Base-by-base conservation (phyloP, 2,329 filamentous ascomycete genomes). In the Daldinia sp. region DNA sequence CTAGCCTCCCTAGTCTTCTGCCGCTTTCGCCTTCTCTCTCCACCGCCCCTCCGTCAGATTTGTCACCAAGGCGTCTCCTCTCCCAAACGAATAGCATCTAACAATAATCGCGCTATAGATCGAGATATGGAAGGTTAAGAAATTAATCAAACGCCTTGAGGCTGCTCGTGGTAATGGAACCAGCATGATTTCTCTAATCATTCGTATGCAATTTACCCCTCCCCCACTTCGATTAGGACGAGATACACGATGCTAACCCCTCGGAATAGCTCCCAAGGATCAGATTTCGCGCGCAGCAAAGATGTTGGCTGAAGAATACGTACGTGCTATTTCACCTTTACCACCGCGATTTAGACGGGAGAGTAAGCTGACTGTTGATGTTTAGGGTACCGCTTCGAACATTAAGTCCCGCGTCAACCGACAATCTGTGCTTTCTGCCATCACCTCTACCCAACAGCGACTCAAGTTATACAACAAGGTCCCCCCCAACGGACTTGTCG, bases 301-400 rank as follows among this genome's bases (percentile, higher is more conserved):
- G 87, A 99, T 99, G 95, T 91, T 99, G 90, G 96, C 96, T 84
- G 95, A 99, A 97, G 94, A 97, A 92, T 97, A 95, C 77, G 92
- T 95, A 86, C 71, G 91, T 82, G n/a, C 11, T 30, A 43, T 53
- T 37, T 6, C 34, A 3, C n/a, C 5, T 30, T 39, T 4, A 9
- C 27, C 35, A 29, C 50, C 47, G 17, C 17, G 27, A 15, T 9
- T 49, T 29, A 17, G 27, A 19, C 35, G 21, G 21, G 37, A 52
- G 45, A 17, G 30, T 62, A 54, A 58, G 62, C 72, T 76, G 72
- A 77, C 68, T 48, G 43, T 61, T 52, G 48, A 50, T 63, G 39
- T 34, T n/a, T 70, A 95, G 93, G 95, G 95, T 77, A 99, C 95
- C 63, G 96, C 95, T 64, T 97, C 94, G 74, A 99, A 99, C 83